These are phyloP conservation scores for Fraxinus platypoda DNA, from an alignment of 305 asterid species.

Conservation along the genomic window DNA sequence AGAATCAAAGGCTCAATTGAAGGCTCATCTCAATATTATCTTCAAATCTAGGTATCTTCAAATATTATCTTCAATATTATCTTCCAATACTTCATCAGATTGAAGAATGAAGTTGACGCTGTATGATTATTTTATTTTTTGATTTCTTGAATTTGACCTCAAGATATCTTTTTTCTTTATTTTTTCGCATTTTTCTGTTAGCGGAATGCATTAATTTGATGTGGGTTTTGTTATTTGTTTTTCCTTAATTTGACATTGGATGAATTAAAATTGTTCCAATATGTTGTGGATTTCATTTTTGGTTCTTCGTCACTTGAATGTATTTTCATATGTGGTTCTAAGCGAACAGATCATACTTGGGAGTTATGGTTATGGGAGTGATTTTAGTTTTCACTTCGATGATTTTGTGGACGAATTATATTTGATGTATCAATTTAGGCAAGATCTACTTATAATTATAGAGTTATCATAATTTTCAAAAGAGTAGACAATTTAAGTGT, in stretches of 20 bases:
- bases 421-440: slow-evolving; percentile 16
- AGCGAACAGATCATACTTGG: neutral
- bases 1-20: no score
- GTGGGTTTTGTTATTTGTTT: neutral
- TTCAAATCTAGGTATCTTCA: no score
- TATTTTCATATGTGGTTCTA: neutral
- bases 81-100: no score
- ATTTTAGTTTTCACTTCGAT: neutral
- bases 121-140: slow-evolving; percentile 38
- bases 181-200: slow-evolving; percentile 10
- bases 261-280: neutral
- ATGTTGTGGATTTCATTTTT: neutral
- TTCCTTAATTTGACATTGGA: slow-evolving; percentile 4
- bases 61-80: no score
- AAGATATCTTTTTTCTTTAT: neutral
- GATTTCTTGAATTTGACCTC: slow-evolving; percentile 1
- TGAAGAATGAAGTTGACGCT: slow-evolving; percentile 63
- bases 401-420: slow-evolving; percentile 7
- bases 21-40: no score
- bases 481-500: neutral
- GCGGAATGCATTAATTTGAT: neutral
- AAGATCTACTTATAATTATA: slow-evolving; percentile 7
- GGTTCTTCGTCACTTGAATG: neutral
- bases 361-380: neutral
- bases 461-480: neutral